A percentile compares a stretch with the other conserved stretches of the same genome.
Conservation (phyloP, 1,139 yeast genomes). For the Tardiomyces depauwii region DNA sequence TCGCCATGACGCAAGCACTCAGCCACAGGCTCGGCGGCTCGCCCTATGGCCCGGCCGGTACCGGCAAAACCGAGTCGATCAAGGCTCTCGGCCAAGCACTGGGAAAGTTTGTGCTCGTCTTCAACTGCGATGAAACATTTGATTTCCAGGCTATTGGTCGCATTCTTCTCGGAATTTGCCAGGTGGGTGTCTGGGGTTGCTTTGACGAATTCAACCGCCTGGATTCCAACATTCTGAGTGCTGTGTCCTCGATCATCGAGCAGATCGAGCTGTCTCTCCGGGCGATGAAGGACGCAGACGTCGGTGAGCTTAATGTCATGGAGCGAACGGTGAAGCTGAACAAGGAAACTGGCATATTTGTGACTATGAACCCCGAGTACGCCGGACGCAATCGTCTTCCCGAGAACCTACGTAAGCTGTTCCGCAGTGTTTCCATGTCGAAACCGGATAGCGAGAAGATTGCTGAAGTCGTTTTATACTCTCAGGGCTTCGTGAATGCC, state of each 20-base stretch:
- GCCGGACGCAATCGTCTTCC: conserved; percentile 77
- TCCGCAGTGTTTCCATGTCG: conserved; percentile 65
- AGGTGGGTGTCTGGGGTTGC: conserved; percentile 91
- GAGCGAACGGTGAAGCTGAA: conserved; percentile 37
- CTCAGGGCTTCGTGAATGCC: conserved; percentile 59
- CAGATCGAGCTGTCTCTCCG: conserved; percentile 48
- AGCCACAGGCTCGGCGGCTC: conserved; percentile 77
- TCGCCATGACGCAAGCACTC: conserved; percentile 66
- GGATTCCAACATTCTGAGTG: conserved; percentile 61
- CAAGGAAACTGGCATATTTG: conserved; percentile 52
- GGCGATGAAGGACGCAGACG: conserved; percentile 11
- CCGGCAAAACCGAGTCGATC: conserved; percentile 89
- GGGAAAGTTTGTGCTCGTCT: conserved; percentile 76
- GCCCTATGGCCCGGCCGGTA: conserved; percentile 95
- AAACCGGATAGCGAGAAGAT: conserved; percentile 62
- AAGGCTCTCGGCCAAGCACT: conserved; percentile 74
- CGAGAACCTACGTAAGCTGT: conserved; percentile 71
- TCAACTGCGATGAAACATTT: conserved; percentile 85
- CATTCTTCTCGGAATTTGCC: conserved; percentile 70
- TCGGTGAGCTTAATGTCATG: conserved; percentile 29
- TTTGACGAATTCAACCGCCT: conserved; percentile 92
- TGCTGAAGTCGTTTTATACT: conserved; percentile 57
- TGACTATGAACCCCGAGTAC: conserved; percentile 89
- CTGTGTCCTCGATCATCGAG: conserved; percentile 77
- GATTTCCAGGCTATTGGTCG: conserved; percentile 76